Conservation (phyloP, 116 monocot species). For the Trichopus zeylanicus region DNA sequence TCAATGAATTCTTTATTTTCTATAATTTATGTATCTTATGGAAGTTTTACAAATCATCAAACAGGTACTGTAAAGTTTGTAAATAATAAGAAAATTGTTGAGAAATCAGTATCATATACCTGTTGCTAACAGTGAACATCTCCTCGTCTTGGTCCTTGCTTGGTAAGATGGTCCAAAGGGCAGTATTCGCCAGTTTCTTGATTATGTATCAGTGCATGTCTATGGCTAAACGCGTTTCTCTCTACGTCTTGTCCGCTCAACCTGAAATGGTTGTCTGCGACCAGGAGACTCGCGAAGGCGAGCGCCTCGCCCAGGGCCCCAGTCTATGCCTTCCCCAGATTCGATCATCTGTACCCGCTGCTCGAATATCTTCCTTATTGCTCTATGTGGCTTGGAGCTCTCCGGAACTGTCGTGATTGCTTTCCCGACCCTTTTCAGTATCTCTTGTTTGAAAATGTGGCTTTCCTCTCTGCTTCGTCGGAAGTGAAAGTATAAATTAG, state of each 20-base stretch:
- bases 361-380: background rate
- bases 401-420: background rate
- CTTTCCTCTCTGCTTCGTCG: too few relatives aligned
- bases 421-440: background rate
- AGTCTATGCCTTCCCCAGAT: background rate
- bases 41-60: too few relatives aligned
- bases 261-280: background rate
- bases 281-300: background rate
- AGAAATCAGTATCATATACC: background rate
- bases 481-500: too few relatives aligned
- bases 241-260: background rate
- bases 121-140: background rate
- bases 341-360: conserved; percentile 1
- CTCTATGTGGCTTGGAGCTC: background rate
- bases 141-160: background rate
- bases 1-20: too few relatives aligned
- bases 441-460: background rate
- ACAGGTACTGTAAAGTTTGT: too few relatives aligned
- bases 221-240: conserved; percentile 1
- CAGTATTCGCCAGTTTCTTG: background rate
- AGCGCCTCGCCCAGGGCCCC: background rate
- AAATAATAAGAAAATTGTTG: too few relatives aligned
- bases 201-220: background rate
- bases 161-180: background rate
- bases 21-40: too few relatives aligned